A percentile compares a stretch with the other conserved stretches of the same genome.
These are phyloP conservation scores for Termitomyces sp. DNA, from an alignment of 768 basidiomycete genomes.

Conservation along the genomic window DNA sequence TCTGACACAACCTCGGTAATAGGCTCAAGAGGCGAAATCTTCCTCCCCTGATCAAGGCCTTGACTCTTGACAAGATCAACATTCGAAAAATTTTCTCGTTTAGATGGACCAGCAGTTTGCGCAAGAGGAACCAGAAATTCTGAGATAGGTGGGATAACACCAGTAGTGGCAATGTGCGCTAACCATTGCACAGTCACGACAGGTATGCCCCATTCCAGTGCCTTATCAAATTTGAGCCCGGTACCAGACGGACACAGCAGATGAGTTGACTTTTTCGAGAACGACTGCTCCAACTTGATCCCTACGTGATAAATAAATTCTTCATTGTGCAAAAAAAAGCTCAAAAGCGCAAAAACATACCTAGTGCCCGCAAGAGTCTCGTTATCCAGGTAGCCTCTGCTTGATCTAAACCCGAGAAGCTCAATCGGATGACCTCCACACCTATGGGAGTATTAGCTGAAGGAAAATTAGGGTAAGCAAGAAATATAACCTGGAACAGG, in stretches of 20 bases:
- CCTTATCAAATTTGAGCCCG: slow-evolving; percentile 77
- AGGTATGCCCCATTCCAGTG: slow-evolving; percentile 71
- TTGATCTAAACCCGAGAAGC: slow-evolving; percentile 72
- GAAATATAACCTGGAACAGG: slow-evolving; percentile 51
- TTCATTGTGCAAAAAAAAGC: neutral
- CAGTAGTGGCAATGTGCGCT: slow-evolving; percentile 47
- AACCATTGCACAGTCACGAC: slow-evolving; percentile 75
- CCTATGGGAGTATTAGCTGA: slow-evolving; percentile 27
- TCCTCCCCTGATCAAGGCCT: slow-evolving; percentile 19
- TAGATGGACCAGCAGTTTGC: neutral
- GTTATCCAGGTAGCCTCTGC: slow-evolving; percentile 63
- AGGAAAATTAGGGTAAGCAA: neutral
- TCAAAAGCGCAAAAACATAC: slow-evolving; percentile 27
- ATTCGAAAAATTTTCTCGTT: slow-evolving; percentile 2
- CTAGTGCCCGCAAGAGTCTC: slow-evolving; percentile 63
- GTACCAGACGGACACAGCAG: slow-evolving; percentile 67
- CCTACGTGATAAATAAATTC: slow-evolving; percentile 28
- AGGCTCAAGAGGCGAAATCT: slow-evolving; percentile 20
- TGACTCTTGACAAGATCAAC: slow-evolving; percentile 14
- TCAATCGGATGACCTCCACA: slow-evolving; percentile 51
- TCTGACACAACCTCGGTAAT: neutral
- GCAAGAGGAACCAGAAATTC: slow-evolving; percentile 25
- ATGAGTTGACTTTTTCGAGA: slow-evolving; percentile 70
- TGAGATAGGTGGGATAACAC: slow-evolving; percentile 34
- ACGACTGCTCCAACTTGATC: slow-evolving; percentile 47